phyloP scores from a whole-genome alignment of 2,329 filamentous ascomycete species.

The Hortaea sp. region DNA sequence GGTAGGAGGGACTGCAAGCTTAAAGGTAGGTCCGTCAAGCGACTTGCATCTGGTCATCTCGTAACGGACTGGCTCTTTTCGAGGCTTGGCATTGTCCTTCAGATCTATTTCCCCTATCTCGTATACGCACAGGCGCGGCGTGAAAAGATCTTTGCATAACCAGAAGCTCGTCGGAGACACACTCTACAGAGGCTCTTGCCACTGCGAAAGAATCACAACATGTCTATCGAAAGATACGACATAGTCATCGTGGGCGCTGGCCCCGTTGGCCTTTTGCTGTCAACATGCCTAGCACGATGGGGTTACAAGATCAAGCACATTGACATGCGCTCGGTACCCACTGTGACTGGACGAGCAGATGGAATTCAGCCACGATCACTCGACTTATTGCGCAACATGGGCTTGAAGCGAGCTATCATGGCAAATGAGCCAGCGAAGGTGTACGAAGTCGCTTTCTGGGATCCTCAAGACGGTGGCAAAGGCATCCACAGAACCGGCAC shows the following conservation, averaged over 20 bases:
- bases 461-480: slow-evolving; percentile 36
- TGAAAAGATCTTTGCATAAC: too few relatives aligned
- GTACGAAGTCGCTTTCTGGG: slow-evolving; percentile 60
- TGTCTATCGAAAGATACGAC: slow-evolving; percentile 35
- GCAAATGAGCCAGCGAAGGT: slow-evolving; percentile 77
- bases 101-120: background rate
- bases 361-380: slow-evolving; percentile 85
- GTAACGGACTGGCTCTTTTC: background rate
- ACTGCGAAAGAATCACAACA: background rate
- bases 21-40: background rate
- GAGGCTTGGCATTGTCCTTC: background rate
- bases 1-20: background rate
- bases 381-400: slow-evolving; percentile 81
- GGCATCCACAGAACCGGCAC: slow-evolving; percentile 50
- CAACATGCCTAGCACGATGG: slow-evolving; percentile 80
- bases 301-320: slow-evolving; percentile 94
- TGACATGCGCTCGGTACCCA: slow-evolving; percentile 80
- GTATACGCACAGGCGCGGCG: too few relatives aligned
- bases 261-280: slow-evolving; percentile 78
- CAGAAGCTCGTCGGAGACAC: too few relatives aligned
- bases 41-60: slow-evolving; percentile 1
- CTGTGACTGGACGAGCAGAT: slow-evolving; percentile 75
- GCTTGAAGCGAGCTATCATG: slow-evolving; percentile 80
- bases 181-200: too few relatives aligned
- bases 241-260: slow-evolving; percentile 81